Base-by-base conservation (phyloP, 2,329 filamentous ascomycete genomes). In the Sarocladium strictum region DNA sequence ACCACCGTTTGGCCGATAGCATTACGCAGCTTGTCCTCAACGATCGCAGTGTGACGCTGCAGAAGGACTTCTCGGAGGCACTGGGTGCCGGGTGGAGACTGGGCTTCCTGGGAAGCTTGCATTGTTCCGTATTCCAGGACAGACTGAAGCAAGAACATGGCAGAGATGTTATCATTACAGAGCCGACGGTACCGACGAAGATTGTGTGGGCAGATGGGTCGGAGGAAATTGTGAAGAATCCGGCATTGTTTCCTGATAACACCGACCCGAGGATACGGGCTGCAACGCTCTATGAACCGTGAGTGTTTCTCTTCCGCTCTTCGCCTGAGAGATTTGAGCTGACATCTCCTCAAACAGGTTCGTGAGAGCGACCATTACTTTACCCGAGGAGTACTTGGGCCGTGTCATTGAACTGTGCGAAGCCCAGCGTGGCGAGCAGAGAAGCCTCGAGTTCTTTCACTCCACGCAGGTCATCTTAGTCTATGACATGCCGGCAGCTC, bases 61-160 rank as follows among this genome's bases (percentile, higher is more conserved):
- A 92, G 62, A 97, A 97, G 67, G 94, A 97, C 67, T 90, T 89
- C 24, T 97, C 92, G 0, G 91, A 97, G 65, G 94, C 94, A 1
- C 77, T 99, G 0, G 94, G 94, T 1, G 89, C 93, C 1, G 94
- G 94, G 2, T 99, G 94, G 87, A 85, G 94, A 45, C 75, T 99
- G 11, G 94, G 94, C 0, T 99, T 99, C 65, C 73, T 99, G 3
- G 94, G 94, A n/a, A 97, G 92, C 12, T 76, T 99, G 49, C 94
- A 99, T 69, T 97, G 94, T 72, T 97, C 92, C n/a, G 94, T 99
- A 3, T 99, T 99, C 63, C 92, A 99, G 71, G 94, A 99, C 69
- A 88, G 94, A 1, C 74, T 99, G 53, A 85, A 90, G 41, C 91
- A 97, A 70, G 94, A 99, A 69, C 92, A 99, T 64, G 94, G 93